Evolutionary conservation across 257 asterid species (phyloP), one percentile per base, ranked within the genome.

Genomic region (Datura wrightii): DNA sequence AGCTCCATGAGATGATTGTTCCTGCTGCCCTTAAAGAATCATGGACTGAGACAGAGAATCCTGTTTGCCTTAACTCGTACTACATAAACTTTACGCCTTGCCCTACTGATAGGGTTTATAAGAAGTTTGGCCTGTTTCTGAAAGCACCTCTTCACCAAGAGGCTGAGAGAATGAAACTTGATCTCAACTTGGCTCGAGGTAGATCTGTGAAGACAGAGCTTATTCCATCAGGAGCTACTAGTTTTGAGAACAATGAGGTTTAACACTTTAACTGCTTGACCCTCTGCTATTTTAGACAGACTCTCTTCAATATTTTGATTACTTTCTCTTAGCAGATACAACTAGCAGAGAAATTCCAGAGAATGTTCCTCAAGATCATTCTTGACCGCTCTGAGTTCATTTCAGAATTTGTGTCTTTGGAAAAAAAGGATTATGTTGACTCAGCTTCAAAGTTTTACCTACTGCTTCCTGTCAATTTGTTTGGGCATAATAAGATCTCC

Each of bases 1-100:
- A 93, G 89, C 94, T 97, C 74, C 93, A 95, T 82, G 96, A 95
- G 93, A 97, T 97, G 98, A 93, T 94, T 86, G 93, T 97, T 89
- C 99, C 99, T 46, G 90, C 93, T 65, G 93, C 92, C 87, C 91
- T 97, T 79, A 90, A 88, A 89, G 90, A 88, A 82, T 88, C 89
- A 19, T 95, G 98, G 99, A 89, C 83, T 82, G 86, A 86, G 59
- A 85, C 84, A 81, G 93, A 80, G 69, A 86, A 83, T 88, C 87
- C 90, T 83, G 90, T 93, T 86, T 72, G 39, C 80, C 91, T 95
- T 79, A 85, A 86, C 86, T 89, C 93, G 79, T 97, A 97, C 88
- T 87, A 85, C 87, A 84, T 97, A 84, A 90, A 93, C 59, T 84
- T 94, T 85, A 86, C 85, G 86, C 98, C 98, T 24, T 87, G 84